Conservation (phyloP, 345 rosid species). For the Eucalyptus pauciflora region DNA sequence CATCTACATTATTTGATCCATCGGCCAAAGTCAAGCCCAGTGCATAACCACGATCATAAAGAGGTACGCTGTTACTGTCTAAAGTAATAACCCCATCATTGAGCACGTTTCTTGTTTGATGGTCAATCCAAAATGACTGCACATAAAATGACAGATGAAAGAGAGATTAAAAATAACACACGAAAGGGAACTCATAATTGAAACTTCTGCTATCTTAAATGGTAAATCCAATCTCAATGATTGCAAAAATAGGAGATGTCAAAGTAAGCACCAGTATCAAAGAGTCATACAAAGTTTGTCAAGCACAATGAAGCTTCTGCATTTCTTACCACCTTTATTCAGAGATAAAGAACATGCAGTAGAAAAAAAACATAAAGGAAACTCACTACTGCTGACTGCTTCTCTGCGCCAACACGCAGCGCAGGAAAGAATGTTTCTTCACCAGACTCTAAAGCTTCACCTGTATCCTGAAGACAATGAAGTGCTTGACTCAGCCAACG, state of each 20-base stretch:
- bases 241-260: neutral
- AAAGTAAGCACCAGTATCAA: neutral
- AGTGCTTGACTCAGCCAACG: neutral
- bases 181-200: neutral
- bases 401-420: conserved; percentile 49
- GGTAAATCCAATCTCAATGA: neutral
- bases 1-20: conserved; percentile 53
- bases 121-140: conserved; percentile 90
- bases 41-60: conserved; percentile 83
- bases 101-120: conserved; percentile 26
- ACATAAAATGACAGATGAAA: conserved; percentile 3
- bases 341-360: neutral
- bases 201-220: neutral
- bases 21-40: conserved; percentile 67
- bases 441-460: conserved; percentile 60
- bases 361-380: neutral
- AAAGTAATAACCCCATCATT: conserved; percentile 18
- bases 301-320: neutral
- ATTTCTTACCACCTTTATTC: neutral
- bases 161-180: neutral
- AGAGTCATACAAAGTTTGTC: neutral
- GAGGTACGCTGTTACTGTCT: conserved; percentile 51
- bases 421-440: conserved; percentile 88
- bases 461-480: conserved; percentile 41
- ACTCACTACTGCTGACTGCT: conserved; percentile 71